Base-by-base conservation (phyloP, 768 basidiomycete species). In the Mycena filopes region DNA sequence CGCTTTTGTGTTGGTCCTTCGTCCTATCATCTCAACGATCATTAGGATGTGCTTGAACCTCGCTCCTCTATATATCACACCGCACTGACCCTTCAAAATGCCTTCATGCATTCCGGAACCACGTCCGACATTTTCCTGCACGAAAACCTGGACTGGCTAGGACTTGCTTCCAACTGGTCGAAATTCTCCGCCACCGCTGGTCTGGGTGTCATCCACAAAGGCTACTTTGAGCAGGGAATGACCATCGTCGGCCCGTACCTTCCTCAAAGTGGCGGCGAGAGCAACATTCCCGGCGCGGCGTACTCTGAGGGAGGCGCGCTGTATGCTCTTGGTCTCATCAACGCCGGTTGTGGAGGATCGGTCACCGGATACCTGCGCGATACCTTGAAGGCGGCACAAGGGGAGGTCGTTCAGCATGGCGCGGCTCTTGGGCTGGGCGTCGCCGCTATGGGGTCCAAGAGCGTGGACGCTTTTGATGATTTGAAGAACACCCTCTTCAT, bases 161-260 rank as follows among this genome's bases (percentile, higher is more conserved):
- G 89, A 12, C 86, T 94, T 56, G 98, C 98, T 3, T 91, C 91
- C 28, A 99, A 99, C 75, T 99, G 98, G 98, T 94, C 95, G 29
- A 99, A 99, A 74, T 99, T 99, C 80, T 94, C 95, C 4, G 95
- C 98, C 8, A 98, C 98, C 15, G 96, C 98, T 21, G 96, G 94
- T 11, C 87, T 99, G 25, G 98, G 98, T 66, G 94, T 99, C 60
- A 98, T 99, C 68, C 95, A 99, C 82, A 96, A 97, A 74, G 98
- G 98, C 45, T 96, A 96, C 76, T 93, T 95, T 72, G 89, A 95
- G 72, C 91, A 97, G 76, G 96, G 96, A 51, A 91, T 93, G 87
- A 89, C 87, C 48, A 94, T 99, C 56, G 87, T 99, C 26, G 90
- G 92, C 4, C 98, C 98, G 0, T 99, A 99, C 78, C 89, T 99